Conservation (phyloP, 2,329 filamentous ascomycete genomes). For the Macrophomina pseudophaseolina region DNA sequence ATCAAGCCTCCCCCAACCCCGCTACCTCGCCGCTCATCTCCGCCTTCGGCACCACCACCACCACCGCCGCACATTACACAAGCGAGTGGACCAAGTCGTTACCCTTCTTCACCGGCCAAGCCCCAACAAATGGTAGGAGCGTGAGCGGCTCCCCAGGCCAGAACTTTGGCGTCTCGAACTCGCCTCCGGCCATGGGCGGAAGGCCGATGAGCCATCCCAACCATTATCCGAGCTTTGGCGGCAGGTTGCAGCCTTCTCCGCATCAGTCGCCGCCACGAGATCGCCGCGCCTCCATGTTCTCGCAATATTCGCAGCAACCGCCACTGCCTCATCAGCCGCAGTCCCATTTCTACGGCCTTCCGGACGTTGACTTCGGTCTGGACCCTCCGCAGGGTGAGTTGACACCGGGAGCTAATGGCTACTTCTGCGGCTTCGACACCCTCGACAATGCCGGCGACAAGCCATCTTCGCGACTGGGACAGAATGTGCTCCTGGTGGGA, state of each 20-base stretch:
- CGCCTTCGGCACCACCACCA: conserved; percentile 45
- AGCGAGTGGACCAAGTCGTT: conserved; percentile 55
- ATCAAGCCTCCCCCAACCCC: conserved; percentile 44
- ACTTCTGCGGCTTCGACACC: conserved; percentile 81
- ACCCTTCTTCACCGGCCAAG: conserved; percentile 49
- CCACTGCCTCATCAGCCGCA: conserved; percentile 77
- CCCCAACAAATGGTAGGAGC: conserved; percentile 47
- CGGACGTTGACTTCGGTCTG: conserved; percentile 70
- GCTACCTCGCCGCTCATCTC: conserved; percentile 46
- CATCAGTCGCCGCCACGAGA: conserved; percentile 42
- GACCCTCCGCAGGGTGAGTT: conserved; percentile 54
- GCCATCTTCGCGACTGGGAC: conserved; percentile 45
- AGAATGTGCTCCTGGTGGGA: conserved; percentile 76
- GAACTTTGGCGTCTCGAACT: conserved; percentile 44
- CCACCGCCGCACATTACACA: conserved; percentile 44
- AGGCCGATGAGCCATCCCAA: conserved; percentile 54
- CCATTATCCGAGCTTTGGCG: conserved; percentile 50
- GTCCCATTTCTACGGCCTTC: conserved; percentile 76
- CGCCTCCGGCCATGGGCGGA: conserved; percentile 38
- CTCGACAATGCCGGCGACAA: conserved; percentile 58
- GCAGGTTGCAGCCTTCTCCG: conserved; percentile 41
- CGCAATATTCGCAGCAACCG: conserved; percentile 58
- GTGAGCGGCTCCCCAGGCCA: conserved; percentile 50
- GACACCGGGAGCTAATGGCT: conserved; percentile 70
- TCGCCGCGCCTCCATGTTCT: conserved; percentile 60